Conservation (phyloP, 2,329 filamentous ascomycete genomes). For the Ophiostoma ulmi region DNA sequence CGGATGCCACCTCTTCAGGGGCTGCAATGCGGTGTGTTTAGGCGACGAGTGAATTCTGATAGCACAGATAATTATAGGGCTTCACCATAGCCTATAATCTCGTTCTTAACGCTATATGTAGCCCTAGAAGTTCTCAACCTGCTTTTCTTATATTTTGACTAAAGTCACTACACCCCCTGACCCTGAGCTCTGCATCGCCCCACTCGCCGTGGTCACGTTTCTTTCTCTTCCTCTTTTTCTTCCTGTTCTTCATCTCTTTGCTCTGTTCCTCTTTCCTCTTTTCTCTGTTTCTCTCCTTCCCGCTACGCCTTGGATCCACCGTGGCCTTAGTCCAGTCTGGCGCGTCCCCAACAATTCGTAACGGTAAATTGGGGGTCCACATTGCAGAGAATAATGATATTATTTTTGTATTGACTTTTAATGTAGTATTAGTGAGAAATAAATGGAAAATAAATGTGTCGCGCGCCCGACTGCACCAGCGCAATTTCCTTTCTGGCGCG, state of each 20-base stretch:
- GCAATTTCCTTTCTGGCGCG: constrained; percentile 10
- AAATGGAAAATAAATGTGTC: neutral
- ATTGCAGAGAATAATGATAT: neutral
- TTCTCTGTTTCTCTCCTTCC: neutral
- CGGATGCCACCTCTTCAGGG: neutral
- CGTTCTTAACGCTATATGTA: neutral
- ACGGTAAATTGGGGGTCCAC: constrained; percentile 4
- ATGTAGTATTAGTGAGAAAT: neutral
- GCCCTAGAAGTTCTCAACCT: neutral
- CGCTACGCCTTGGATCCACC: neutral
- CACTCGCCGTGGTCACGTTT: neutral
- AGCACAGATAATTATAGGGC: neutral
- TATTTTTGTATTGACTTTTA: neutral
- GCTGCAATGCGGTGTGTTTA: constrained; percentile 3
- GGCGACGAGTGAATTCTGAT: neutral
- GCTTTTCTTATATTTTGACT: neutral
- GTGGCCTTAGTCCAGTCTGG: neutral
- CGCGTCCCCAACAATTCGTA: constrained; percentile 8
- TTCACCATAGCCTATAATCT: neutral
- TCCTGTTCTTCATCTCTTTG: neutral
- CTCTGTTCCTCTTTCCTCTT: neutral
- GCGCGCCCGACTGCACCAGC: neutral
- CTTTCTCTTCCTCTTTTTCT: neutral
- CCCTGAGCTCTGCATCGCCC: neutral
- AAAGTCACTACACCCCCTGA: neutral